Conservation (phyloP, 805 yeast genomes). For the Myxozyma neglecta region DNA sequence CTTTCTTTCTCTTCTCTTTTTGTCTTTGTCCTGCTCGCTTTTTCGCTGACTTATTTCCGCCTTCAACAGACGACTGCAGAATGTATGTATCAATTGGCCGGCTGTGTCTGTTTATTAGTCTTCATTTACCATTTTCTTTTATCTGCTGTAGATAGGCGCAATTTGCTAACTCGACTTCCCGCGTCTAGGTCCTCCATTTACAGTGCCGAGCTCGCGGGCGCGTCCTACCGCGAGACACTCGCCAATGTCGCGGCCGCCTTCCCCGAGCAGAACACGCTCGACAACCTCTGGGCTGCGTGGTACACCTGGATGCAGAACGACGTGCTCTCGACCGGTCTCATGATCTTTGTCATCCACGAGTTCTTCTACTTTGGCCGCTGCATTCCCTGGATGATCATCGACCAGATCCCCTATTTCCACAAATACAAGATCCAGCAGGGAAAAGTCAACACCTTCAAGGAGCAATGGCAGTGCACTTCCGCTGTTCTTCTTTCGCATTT, state of each 20-base stretch:
- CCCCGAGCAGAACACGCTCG: constrained; percentile 53
- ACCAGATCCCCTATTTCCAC: constrained; percentile 79
- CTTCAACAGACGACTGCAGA: background rate
- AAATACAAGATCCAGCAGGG: constrained; percentile 87
- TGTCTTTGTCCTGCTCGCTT: too few relatives aligned
- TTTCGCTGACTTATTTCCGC: too few relatives aligned
- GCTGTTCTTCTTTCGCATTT: constrained; percentile 83
- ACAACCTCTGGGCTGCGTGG: constrained; percentile 85
- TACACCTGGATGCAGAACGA: constrained; percentile 84
- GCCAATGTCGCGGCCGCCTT: constrained; percentile 35
- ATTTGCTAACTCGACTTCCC: background rate
- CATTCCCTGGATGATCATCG: constrained; percentile 89
- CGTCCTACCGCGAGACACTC: constrained; percentile 23
- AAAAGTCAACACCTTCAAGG: constrained; percentile 73
- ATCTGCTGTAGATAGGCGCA: background rate
- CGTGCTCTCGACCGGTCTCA: constrained; percentile 83
- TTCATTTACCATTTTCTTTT: too few relatives aligned
- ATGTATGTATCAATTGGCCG: background rate
- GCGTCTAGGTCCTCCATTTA: constrained; percentile 16
- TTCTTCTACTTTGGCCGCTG: constrained; percentile 87
- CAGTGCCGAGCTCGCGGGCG: constrained; percentile 18
- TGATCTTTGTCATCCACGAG: constrained; percentile 83
- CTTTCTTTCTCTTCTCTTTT: background rate
- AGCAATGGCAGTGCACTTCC: constrained; percentile 91
- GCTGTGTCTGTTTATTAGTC: background rate